Evolutionary conservation across 345 rosid genomes (phyloP), one percentile per base, ranked within the genome.

Genomic region (Eucalyptus decipiens): DNA sequence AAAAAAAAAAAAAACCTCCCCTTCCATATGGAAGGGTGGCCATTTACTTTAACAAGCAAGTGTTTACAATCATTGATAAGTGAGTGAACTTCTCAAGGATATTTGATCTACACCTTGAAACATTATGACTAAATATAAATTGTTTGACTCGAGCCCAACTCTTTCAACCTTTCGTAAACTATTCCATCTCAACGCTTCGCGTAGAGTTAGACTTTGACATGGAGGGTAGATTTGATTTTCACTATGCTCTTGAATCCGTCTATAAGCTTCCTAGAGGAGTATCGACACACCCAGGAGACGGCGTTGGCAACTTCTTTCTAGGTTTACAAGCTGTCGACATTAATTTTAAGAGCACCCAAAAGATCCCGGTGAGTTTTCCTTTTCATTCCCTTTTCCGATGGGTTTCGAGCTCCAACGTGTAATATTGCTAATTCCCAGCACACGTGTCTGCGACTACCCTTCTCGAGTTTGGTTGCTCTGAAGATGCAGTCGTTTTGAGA

Each of bases 71-170:
- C 1, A 16, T 9, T 1, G 3, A 15, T 1, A 16, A 0, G 76
- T 8, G 21, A n/a, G 11, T n/a, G 40, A 67, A 1, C 23, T 32
- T n/a, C 2, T 0, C 1, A 3, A n/a, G 9, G 3, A n/a, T 4
- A 16, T 32, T 67, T 67, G 40, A n/a, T n/a, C 1, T n/a, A 10
- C 19, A 15, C 72, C 72, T 30, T 2, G 10, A 65, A 60, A 12
- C 67, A 60, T 28, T 12, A 4, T 5, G 4, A 28, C 67, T 60
- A 60, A 60, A 60, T 12, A 60, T 60, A 28, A 60, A 12, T 60
- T 28, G 8, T 28, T 30, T 28, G 7, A 13, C 69, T 62, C 5
- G 1, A 3, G 13, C 34, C 7, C 17, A 13, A 13, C 18, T 30
- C 69, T 62, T 13, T 62, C 8, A 30, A 6, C 69, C 8, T 3